Evolutionary conservation across 2,329 filamentous ascomycete genomes (phyloP).

Genomic region (Macrophomina pseudophaseolina): DNA sequence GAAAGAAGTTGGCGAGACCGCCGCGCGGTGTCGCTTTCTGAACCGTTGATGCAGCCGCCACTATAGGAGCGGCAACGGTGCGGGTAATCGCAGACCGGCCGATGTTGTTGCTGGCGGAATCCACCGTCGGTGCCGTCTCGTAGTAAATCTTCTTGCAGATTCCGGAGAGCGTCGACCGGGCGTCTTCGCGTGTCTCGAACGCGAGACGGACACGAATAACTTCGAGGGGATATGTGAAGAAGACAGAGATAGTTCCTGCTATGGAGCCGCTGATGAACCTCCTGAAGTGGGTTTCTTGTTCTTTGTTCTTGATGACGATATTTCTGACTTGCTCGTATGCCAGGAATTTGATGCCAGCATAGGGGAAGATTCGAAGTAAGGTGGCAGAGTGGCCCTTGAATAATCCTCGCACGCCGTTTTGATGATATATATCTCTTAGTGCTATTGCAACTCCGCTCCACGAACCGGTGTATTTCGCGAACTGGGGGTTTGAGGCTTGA

Average conservation of each 20-base stretch:
- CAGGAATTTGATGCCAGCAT: slow-evolving; percentile 96
- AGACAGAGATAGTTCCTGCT: slow-evolving; percentile 87
- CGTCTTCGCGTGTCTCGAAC: slow-evolving; percentile 84
- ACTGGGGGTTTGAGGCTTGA: slow-evolving; percentile 92
- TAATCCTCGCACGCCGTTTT: slow-evolving; percentile 76
- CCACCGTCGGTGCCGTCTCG: slow-evolving; percentile 57
- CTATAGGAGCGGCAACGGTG: slow-evolving; percentile 46
- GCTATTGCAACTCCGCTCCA: slow-evolving; percentile 85
- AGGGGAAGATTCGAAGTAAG: slow-evolving; percentile 91
- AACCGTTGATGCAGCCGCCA: slow-evolving; percentile 50
- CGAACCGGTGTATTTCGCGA: slow-evolving; percentile 87
- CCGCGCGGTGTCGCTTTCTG: slow-evolving; percentile 63
- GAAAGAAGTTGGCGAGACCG: slow-evolving; percentile 89
- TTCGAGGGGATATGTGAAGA: slow-evolving; percentile 95
- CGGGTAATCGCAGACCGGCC: slow-evolving; percentile 46
- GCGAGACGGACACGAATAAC: slow-evolving; percentile 90
- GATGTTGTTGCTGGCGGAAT: slow-evolving; percentile 31
- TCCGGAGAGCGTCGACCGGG: slow-evolving; percentile 70
- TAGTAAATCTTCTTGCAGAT: slow-evolving; percentile 88
- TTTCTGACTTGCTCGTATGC: slow-evolving; percentile 95
- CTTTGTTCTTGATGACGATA: slow-evolving; percentile 70
- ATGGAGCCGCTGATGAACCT: slow-evolving; percentile 75
- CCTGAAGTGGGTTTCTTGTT: slow-evolving; percentile 80
- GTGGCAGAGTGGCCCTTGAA: slow-evolving; percentile 96
- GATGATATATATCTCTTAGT: slow-evolving; percentile 79